A percentile compares a stretch with the other conserved stretches of the same genome.
phyloP scores from a whole-genome alignment of 148 eudicot genomes.

The Chenopodium berlandieri region DNA sequence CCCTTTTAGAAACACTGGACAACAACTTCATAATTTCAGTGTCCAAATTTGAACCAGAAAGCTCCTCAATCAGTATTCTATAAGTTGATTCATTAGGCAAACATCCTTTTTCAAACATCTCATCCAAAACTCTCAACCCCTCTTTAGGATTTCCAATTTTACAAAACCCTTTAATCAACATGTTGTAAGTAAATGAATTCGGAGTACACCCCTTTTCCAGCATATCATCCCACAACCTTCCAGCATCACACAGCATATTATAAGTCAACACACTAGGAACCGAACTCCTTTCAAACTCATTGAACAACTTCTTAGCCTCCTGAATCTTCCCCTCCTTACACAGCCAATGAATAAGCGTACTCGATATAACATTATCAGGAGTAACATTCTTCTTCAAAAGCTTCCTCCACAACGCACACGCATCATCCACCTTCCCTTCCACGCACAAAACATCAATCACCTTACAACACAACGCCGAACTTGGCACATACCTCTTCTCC shows the following conservation, averaged over 20 bases:
- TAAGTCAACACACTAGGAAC: conserved; percentile 71
- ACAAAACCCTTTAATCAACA: conserved; percentile 82
- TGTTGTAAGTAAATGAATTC: conserved; percentile 68
- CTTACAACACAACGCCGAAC: conserved; percentile 63
- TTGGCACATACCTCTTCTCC: conserved; percentile 56
- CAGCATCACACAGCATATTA: conserved; percentile 76
- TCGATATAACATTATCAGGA: conserved; percentile 59
- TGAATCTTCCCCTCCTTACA: conserved; percentile 66
- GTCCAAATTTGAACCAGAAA: conserved; percentile 40
- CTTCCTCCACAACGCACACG: conserved; percentile 69
- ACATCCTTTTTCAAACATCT: conserved; percentile 68
- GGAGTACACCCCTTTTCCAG: conserved; percentile 66
- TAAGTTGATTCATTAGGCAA: conserved; percentile 61
- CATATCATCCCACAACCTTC: conserved; percentile 87
- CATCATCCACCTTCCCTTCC: conserved; percentile 69
- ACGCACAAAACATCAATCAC: conserved; percentile 72
- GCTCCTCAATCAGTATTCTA: conserved; percentile 55
- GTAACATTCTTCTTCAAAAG: conserved; percentile 65
- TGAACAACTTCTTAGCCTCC: conserved; percentile 75
- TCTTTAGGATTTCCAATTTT: conserved; percentile 64
- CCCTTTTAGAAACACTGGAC: conserved; percentile 30
- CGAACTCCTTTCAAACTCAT: conserved; percentile 71
- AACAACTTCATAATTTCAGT: conserved; percentile 45
- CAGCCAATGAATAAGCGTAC: conserved; percentile 86
- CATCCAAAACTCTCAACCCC: conserved; percentile 65